Conservation (phyloP, 805 yeast species). For the Ogataea degrootiae region DNA sequence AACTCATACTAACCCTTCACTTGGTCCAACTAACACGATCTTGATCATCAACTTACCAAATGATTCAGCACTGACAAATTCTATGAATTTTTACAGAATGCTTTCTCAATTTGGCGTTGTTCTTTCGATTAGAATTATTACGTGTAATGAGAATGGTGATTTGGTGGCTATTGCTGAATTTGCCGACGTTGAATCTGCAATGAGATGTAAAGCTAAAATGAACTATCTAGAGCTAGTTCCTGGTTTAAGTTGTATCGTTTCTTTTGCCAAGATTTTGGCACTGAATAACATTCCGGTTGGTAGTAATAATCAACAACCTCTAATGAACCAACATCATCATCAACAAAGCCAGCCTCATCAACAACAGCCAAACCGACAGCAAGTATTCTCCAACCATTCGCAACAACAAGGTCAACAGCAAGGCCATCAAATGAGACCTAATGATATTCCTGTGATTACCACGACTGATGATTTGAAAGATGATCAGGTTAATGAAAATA, state of each 20-base stretch:
- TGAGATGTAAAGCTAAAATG: conserved; percentile 69
- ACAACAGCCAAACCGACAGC: conserved; percentile 17
- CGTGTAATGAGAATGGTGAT: conserved; percentile 30
- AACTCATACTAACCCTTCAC: conserved; percentile 60
- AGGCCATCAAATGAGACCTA: background rate
- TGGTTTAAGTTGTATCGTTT: conserved; percentile 70
- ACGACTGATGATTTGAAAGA: conserved; percentile 11
- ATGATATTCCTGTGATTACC: conserved; percentile 8
- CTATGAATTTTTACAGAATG: conserved; percentile 50
- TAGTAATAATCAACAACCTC: background rate
- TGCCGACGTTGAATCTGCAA: conserved; percentile 65
- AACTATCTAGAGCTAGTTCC: conserved; percentile 81
- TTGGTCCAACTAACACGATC: conserved; percentile 74
- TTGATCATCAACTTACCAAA: conserved; percentile 76
- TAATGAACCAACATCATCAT: too few species aligned
- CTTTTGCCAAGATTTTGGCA: conserved; percentile 71
- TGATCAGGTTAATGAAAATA: conserved; percentile 7
- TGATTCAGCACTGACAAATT: conserved; percentile 33
- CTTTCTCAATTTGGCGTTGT: conserved; percentile 60
- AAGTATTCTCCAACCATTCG: background rate
- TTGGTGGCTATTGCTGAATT: conserved; percentile 66
- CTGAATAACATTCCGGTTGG: conserved; percentile 10
- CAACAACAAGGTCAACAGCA: conserved; percentile 1
- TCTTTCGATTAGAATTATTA: conserved; percentile 55
- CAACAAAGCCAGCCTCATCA: conserved; percentile 19